Percentiles rank a stretch among this genome's conserved stretches.
phyloP scores from a whole-genome alignment of 257 asterid species.

The Fraxinus anomala region DNA sequence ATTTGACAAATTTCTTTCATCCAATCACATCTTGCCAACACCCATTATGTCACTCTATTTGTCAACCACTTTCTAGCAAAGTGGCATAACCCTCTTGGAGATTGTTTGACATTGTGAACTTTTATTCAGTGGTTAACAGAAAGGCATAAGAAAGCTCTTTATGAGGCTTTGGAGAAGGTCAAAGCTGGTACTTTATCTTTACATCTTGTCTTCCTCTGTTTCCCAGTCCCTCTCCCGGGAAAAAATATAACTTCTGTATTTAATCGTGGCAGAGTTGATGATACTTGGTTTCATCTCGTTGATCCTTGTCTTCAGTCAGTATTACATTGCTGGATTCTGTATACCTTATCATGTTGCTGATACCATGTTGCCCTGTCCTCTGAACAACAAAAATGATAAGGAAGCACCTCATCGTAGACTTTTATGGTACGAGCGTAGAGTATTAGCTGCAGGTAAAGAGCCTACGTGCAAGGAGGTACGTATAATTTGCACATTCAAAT shows the following conservation, averaged over 20 bases:
- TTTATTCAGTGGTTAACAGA: conserved; percentile 21
- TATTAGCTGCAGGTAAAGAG: neutral
- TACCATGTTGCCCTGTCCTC: conserved; percentile 47
- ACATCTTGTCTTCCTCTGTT: neutral
- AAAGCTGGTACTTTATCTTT: conserved; percentile 18
- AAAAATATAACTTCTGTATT: neutral
- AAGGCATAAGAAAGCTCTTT: conserved; percentile 23
- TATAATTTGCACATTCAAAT: neutral
- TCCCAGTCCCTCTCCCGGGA: neutral
- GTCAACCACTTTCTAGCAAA: too few species aligned
- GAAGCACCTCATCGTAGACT: conserved; percentile 5
- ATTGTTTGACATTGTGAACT: neutral
- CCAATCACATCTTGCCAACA: too few species aligned
- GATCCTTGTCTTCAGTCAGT: conserved; percentile 45
- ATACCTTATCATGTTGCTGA: conserved; percentile 40
- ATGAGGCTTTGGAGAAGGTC: conserved; percentile 25
- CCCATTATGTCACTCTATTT: too few species aligned
- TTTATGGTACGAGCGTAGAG: neutral
- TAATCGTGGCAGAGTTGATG: conserved; percentile 49
- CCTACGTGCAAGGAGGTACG: conserved; percentile 12
- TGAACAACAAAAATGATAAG: neutral
- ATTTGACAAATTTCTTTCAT: too few species aligned
- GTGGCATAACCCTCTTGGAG: neutral
- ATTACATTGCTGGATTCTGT: conserved; percentile 41
- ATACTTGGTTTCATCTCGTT: conserved; percentile 57